Base-by-base conservation (phyloP, 2,329 filamentous ascomycete species). In the Clarireedia monteithiana region DNA sequence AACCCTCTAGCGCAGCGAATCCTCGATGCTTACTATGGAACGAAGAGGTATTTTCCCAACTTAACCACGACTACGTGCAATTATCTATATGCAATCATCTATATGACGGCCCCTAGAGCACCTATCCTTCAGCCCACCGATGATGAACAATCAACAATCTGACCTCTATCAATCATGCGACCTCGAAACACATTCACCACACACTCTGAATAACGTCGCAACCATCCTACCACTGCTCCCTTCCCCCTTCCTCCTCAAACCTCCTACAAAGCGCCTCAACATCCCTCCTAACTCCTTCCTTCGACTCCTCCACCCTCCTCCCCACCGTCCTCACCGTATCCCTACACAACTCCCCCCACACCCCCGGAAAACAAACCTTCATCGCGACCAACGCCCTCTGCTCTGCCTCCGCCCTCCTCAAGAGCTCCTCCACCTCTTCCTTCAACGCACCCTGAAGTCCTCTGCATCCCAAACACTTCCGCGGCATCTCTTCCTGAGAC, bases 221-320 rank as follows among this genome's bases (percentile, higher is more conserved):
- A 46, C 56, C 42, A 62, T 60, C 63, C 63, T 39, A 62, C 61
- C 63, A 64, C 56, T 59, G 30, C 63, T 5, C 68, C 66, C 58
- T 54, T 20, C 44, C 40, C 15, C 50, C 45, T 42, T 69, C 64
- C 56, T 61, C 60, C 56, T 72, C 71, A 45, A 59, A 57, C 48
- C 64, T 62, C 30, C 58, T 55, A 17, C 56, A 58, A 20, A 63
- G 42, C 46, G 39, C 52, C 20, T 60, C 56, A 44, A 62, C 50
- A 30, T 60, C 60, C 17, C 56, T 60, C 56, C 51, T 56, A 48
- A 57, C 61, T 15, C 53, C 59, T 44, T 61, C 55, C 53, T 55
- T 60, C 54, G 51, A 51, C 46, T 54, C 55, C 48, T 52, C 57
- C 26, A 62, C 57, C 50, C 62, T 62, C 53, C 49, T 46, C 4